phyloP scores from a whole-genome alignment of 306 rosid species.

The Glycine tomentella region DNA sequence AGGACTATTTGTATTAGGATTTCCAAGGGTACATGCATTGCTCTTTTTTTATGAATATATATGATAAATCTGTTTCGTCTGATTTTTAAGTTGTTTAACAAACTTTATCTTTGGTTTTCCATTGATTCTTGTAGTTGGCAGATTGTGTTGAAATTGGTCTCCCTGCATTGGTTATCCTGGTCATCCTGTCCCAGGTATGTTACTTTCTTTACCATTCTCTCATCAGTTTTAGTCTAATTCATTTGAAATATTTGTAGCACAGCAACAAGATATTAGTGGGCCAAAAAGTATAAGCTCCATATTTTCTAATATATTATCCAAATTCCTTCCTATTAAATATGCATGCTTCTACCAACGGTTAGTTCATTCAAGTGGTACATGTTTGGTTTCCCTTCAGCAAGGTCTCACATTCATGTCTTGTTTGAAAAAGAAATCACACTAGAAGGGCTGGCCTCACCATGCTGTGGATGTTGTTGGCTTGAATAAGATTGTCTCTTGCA shows the following conservation, averaged over 20 bases:
- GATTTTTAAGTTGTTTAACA: conserved; percentile 36
- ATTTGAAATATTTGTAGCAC: conserved; percentile 12
- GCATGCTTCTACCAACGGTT: background rate
- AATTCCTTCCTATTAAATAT: background rate
- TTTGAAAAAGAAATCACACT: background rate
- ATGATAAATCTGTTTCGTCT: conserved; percentile 20
- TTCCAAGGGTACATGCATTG: conserved; percentile 66
- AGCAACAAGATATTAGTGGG: background rate
- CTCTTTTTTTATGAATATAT: background rate
- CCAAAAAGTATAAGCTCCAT: background rate
- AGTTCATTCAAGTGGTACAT: background rate
- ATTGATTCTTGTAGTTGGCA: conserved; percentile 70
- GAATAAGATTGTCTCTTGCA: background rate
- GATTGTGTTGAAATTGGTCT: conserved; percentile 92
- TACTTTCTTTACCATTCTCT: conserved; percentile 30
- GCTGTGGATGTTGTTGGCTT: background rate
- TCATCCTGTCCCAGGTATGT: conserved; percentile 78
- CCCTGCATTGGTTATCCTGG: conserved; percentile 73
- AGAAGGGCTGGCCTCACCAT: background rate
- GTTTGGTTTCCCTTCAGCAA: background rate
- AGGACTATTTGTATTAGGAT: conserved; percentile 71
- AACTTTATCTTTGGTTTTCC: conserved; percentile 18
- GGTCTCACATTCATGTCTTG: background rate
- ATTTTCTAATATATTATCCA: conserved; percentile 8
- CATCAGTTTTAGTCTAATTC: conserved; percentile 9